Evolutionary conservation across 2,329 filamentous ascomycete genomes (phyloP), one percentile per base, ranked within the genome.

Genomic region (Diplocarpon rosae): DNA sequence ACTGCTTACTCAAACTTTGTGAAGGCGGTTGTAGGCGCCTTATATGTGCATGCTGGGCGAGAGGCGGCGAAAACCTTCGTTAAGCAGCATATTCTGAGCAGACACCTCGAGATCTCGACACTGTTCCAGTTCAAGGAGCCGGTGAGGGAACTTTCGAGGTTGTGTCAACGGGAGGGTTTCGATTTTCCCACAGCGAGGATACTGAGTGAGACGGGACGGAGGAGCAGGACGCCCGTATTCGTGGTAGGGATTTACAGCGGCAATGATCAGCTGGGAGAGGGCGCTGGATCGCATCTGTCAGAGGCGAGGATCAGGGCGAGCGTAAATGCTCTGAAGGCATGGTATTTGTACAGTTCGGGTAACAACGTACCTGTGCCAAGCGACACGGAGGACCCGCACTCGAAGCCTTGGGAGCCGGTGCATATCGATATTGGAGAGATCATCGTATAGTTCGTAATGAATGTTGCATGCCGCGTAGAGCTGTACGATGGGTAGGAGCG

Each of bases 191-290:
- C 95, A 20, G 92, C 92, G 13, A 78, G 89, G 46, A 75, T 98
- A 43, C 75, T 95, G 56, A 86, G 81, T 57, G 92, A 98, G 70
- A 96, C 92, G 3, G 92, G 92, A 62, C 79, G 92, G 47, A 65
- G 75, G 55, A 92, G 84, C 58, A 78, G 84, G 62, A 85, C 85
- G 47, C 90, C 92, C 13, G 92, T 98, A 13, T 96, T 83, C 59
- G 80, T 95, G 27, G 89, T 98, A 12, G 92, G 90, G 47, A 89
- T 98, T 50, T 98, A 84, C 69, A 93, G 85, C 54, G 92, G 90
- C 41, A 71, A 73, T 49, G 89, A 98, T 63, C 90, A 92, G 73
- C 72, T 98, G 34, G 92, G 90, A 45, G 90, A 98, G 68, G 92
- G 81, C n/a, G 74, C 80, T 15, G 92, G 85, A 17, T 69, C 82